Base-by-base conservation (phyloP, 768 basidiomycete species). In the Sistotremastrum niveocremeum region DNA sequence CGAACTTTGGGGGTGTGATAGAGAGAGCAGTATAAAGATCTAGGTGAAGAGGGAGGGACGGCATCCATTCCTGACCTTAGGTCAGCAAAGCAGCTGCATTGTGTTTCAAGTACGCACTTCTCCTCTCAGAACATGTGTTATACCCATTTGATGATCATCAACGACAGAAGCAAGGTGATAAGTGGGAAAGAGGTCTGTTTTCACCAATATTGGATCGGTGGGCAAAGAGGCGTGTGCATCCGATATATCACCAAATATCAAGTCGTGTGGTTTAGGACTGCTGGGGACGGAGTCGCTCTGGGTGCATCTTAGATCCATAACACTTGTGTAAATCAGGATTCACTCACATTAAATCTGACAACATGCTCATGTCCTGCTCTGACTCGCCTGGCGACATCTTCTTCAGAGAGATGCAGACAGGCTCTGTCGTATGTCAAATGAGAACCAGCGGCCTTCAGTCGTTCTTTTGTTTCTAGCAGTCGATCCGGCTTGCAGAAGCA, bases 81-180 rank as follows among this genome's bases (percentile, higher is more conserved):
- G 32, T 47, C 9, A 32, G 42, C 9, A 44, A 42, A 7, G 31
- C 33, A 31, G 11, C 4, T 34, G 5, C 39, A 20, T 20, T 20
- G 20, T 20, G 20, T 20, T 20, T 20, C 20, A 20, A 20, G 20
- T 12, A 52, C 69, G 31, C 47, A 81, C 91, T 74, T 97, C 93
- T 42, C 95, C 95, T 30, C 95, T 77, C 1, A 98, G 64, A 4
- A 98, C 93, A 62, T 98, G 95, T 0, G 90, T 88, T 28, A 99
- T 88, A 1, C 81, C 81, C 95, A 99, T 99, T 54, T 81, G 78
- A 54, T 90, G 79, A 62, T 99, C 95, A 53, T 99, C 95, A 0
- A 94, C 88, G 0, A 98, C 88, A 20, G 81, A 91, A 0, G 95
- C 94, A 4, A 99, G 73, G 52, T 98, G 95, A 58, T 99, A 99